Evolutionary conservation across 805 yeast species (phyloP), one percentile per base, ranked within the genome.

Genomic region (Pichia insulana): DNA sequence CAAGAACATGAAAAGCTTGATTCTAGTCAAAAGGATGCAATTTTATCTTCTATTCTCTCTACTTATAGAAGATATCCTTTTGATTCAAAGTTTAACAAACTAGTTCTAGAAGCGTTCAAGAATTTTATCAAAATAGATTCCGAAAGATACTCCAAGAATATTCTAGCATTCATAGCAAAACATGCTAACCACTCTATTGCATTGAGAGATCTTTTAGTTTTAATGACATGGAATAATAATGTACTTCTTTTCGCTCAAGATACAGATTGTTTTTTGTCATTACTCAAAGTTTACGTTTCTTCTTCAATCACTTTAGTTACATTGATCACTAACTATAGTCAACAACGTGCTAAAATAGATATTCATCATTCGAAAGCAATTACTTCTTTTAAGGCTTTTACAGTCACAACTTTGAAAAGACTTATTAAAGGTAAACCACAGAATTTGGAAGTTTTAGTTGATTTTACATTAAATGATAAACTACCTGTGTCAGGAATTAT

Each of bases 171-270:
- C 50, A 63, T 78, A 34, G 42, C 57, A 18, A 55, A 56, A 10
- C 50, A 58, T 16, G 54, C 69, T 7, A 46, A 53, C 2, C 55
- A 50, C 17, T 59, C 61, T 2, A 61, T 71, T 44, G 83, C 90
- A 1, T 56, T 71, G 5, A 64, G 74, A 2, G 85, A 78, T 57
- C 64, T 78, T 46, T 56, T 78, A 48, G 70, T 80, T 25, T 58
- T 83, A 20, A 62, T 83, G 33, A 67, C 68, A 15, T 83, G 89
- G 88, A 59, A 68, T 36, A 67, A 69, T 39, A 56, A 57, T 37
- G 52, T 74, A 57, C 35, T 63, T 20, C 47, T 57, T 34, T 43
- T 52, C 17, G 53, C 61, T 8, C 43, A 55, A 6, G 51, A 53
- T 25, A 37, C 53, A 3, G 47, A 1, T 30, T 26, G 17, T 28